phyloP scores from a whole-genome alignment of 2,329 filamentous ascomycete species.

The Sclerotinia spermophila region DNA sequence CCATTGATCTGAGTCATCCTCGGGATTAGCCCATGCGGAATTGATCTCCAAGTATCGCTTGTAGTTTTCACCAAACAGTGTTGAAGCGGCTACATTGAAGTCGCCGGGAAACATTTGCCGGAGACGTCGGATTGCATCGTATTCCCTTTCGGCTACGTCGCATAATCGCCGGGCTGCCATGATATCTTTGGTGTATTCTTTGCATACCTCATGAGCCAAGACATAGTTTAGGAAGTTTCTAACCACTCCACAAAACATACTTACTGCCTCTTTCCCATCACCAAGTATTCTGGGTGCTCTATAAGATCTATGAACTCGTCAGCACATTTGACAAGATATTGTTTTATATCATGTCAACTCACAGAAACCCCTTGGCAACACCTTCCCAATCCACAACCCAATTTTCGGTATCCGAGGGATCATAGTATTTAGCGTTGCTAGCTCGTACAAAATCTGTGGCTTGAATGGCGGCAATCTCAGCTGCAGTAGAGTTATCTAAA shows the following conservation, averaged over 20 bases:
- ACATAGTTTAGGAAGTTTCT: slow-evolving; percentile 89
- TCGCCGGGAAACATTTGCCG: slow-evolving; percentile 61
- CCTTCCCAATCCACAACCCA: slow-evolving; percentile 80
- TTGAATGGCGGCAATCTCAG: slow-evolving; percentile 60
- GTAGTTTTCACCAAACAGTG: slow-evolving; percentile 56
- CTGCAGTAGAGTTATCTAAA: slow-evolving; percentile 57
- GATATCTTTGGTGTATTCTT: slow-evolving; percentile 70
- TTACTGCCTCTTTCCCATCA: slow-evolving; percentile 52
- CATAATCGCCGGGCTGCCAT: slow-evolving; percentile 64
- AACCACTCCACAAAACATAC: slow-evolving; percentile 63
- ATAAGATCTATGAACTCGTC: slow-evolving; percentile 44
- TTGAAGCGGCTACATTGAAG: slow-evolving; percentile 75
- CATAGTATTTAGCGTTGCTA: slow-evolving; percentile 48
- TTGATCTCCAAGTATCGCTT: slow-evolving; percentile 22
- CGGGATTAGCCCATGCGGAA: slow-evolving; percentile 24
- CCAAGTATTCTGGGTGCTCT: slow-evolving; percentile 55
- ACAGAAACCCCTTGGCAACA: slow-evolving; percentile 77
- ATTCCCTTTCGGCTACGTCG: slow-evolving; percentile 61
- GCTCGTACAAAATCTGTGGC: slow-evolving; percentile 57
- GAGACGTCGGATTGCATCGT: slow-evolving; percentile 55
- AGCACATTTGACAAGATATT: slow-evolving; percentile 14
- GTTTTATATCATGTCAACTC: slow-evolving; percentile 37
- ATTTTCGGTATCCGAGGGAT: slow-evolving; percentile 46
- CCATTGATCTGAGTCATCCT: slow-evolving; percentile 28
- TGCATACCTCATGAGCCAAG: slow-evolving; percentile 78